Percentiles rank a stretch among this genome's conserved stretches.
Conservation (phyloP, 2,329 filamentous ascomycete species). For the Clonostachys rosea region DNA sequence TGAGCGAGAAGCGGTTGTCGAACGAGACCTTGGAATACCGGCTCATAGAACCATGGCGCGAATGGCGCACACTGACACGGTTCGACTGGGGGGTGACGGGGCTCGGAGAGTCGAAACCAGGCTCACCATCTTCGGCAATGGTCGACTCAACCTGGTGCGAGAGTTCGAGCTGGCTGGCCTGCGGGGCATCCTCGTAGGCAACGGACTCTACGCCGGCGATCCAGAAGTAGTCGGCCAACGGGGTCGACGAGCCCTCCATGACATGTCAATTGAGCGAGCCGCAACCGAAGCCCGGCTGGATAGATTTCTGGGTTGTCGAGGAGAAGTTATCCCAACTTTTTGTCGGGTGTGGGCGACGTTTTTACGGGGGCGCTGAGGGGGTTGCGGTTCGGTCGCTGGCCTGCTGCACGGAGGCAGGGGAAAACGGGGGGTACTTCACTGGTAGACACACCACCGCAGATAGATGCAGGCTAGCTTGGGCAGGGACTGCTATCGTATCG, state of each 20-base stretch:
- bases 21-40: slow-evolving; percentile 50
- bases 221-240: slow-evolving; percentile 73
- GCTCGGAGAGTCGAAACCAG: slow-evolving; percentile 20
- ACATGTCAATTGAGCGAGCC: slow-evolving; percentile 29
- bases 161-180: slow-evolving; percentile 2
- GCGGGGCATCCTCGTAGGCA: slow-evolving; percentile 53
- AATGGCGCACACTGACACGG: slow-evolving; percentile 38
- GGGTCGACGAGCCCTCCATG: slow-evolving; percentile 59
- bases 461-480: no score
- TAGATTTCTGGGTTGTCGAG: no score
- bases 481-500: no score
- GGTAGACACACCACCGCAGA: no score
- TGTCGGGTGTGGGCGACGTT: no score
- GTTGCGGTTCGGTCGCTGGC: no score
- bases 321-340: no score
- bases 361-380: no score
- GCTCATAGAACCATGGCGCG: slow-evolving; percentile 55
- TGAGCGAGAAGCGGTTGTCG: slow-evolving; percentile 46
- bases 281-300: slow-evolving; percentile 1
- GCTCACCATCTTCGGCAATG: slow-evolving; percentile 31
- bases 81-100: slow-evolving; percentile 13
- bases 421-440: no score
- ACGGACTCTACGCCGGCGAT: slow-evolving; percentile 68
- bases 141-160: slow-evolving; percentile 9
- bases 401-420: no score